A percentile compares a stretch with the other conserved stretches of the same genome.
phyloP scores from a whole-genome alignment of 2,329 filamentous ascomycete species.

The Delphinella strobiligena region DNA sequence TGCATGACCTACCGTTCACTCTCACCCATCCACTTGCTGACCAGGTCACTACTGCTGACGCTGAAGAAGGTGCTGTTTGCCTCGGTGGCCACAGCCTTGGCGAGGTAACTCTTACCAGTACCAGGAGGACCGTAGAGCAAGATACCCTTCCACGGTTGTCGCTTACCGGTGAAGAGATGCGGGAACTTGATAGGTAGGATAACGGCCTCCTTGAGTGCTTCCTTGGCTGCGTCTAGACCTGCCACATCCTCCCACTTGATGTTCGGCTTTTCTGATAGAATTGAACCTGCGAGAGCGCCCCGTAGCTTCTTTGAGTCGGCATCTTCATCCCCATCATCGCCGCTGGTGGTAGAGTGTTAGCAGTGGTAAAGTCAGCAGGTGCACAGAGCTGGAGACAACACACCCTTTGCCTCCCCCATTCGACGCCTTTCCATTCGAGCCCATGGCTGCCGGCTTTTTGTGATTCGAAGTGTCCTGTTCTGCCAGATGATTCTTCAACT shows the following conservation, averaged over 20 bases:
- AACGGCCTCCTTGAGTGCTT: constrained; percentile 94
- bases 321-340: constrained; percentile 60
- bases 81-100: constrained; percentile 94
- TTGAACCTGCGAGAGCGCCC: constrained; percentile 80
- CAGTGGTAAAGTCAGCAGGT: not conserved
- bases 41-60: constrained; percentile 90
- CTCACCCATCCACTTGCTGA: constrained; percentile 99
- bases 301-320: constrained; percentile 92
- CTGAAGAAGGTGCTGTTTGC: constrained; percentile 99
- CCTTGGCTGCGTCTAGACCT: constrained; percentile 85
- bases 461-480: constrained; percentile 55
- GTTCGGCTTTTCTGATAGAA: constrained; percentile 89
- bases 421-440: constrained; percentile 56
- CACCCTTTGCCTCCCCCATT: constrained; percentile 51
- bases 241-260: constrained; percentile 98
- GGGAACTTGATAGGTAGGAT: constrained; percentile 98
- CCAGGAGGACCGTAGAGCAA: constrained; percentile 90
- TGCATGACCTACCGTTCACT: constrained; percentile 68
- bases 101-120: constrained; percentile 94
- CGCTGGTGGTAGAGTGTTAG: constrained; percentile 4
- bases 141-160: constrained; percentile 97
- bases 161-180: constrained; percentile 87
- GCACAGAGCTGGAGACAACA: constrained; percentile 11
- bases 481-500: constrained; percentile 81
- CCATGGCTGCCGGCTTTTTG: constrained; percentile 60